Conservation (phyloP, 2,329 filamentous ascomycete species). For the Microdochium bolleyi region DNA sequence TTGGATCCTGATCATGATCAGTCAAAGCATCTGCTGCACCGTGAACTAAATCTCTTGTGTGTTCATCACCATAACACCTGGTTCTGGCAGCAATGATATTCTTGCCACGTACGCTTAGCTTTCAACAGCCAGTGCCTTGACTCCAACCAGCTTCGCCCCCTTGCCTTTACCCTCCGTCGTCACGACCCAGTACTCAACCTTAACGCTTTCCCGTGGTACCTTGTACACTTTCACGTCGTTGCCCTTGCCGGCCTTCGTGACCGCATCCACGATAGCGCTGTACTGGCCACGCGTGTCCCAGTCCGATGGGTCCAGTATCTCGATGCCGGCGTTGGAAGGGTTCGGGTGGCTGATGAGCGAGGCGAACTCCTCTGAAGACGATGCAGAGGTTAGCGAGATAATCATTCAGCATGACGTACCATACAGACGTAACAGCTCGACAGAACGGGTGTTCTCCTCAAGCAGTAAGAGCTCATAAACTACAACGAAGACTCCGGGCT, state of each 20-base stretch:
- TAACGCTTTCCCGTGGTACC: constrained; percentile 52
- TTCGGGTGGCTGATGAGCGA: constrained; percentile 53
- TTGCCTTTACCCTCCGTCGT: constrained; percentile 48
- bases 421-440: not conserved
- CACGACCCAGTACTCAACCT: constrained; percentile 75
- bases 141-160: constrained; percentile 60
- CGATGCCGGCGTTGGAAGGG: constrained; percentile 46
- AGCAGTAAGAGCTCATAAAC: not conserved
- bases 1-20: too few species aligned
- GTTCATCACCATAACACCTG: too few species aligned
- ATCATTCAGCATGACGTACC: not conserved
- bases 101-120: constrained; percentile 27
- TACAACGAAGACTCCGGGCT: constrained; percentile 15
- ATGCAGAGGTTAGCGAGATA: not conserved
- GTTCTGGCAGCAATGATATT: not conserved
- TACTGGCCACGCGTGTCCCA: constrained; percentile 73
- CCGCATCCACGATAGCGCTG: constrained; percentile 57
- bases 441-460: not conserved
- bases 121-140: constrained; percentile 74
- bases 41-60: too few species aligned
- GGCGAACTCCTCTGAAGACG: constrained; percentile 56
- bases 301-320: constrained; percentile 58
- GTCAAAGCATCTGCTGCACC: too few species aligned
- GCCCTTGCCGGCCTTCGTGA: constrained; percentile 54
- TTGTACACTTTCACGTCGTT: constrained; percentile 69